Percentiles rank a stretch among this genome's conserved stretches.
These are phyloP conservation scores for Leucoagaricus sp. DNA, from an alignment of 1,284 basidiomycete genomes.

Conservation along the genomic window DNA sequence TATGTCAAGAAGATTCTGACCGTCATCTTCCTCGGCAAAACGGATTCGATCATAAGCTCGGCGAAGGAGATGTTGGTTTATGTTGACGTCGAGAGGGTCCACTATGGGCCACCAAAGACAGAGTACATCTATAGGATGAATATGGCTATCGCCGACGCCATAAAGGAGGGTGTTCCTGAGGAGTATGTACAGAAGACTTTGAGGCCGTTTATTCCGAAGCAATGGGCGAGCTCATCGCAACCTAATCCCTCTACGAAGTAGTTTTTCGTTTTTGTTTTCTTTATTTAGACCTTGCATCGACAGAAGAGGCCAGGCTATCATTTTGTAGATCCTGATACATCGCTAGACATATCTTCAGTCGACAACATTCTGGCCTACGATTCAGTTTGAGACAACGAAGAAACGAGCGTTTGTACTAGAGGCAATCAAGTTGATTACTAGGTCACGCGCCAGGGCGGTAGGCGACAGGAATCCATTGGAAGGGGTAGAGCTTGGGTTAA, in stretches of 20 bases:
- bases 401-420: too few species aligned
- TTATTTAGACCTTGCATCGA: too few species aligned
- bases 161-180: conserved; percentile 36
- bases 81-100: conserved; percentile 34
- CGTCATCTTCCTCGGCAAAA: conserved; percentile 21
- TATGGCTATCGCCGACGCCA: conserved; percentile 40
- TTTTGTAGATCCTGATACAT: too few species aligned
- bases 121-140: conserved; percentile 49
- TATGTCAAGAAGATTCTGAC: conserved; percentile 23
- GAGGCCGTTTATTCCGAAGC: conserved; percentile 37
- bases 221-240: not conserved
- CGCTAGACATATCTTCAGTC: too few species aligned
- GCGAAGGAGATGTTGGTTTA: conserved; percentile 38
- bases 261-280: too few species aligned
- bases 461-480: too few species aligned
- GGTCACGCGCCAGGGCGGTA: too few species aligned
- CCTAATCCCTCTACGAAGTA: not conserved
- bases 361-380: too few species aligned
- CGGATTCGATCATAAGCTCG: conserved; percentile 4
- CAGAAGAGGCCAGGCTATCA: too few species aligned
- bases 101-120: conserved; percentile 31
- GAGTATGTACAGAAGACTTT: conserved; percentile 45
- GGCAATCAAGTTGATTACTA: too few species aligned
- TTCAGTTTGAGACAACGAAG: too few species aligned
- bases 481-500: too few species aligned